These are phyloP conservation scores for Coprinellus micaceus DNA, from an alignment of 768 basidiomycete species.

Conservation along the genomic window DNA sequence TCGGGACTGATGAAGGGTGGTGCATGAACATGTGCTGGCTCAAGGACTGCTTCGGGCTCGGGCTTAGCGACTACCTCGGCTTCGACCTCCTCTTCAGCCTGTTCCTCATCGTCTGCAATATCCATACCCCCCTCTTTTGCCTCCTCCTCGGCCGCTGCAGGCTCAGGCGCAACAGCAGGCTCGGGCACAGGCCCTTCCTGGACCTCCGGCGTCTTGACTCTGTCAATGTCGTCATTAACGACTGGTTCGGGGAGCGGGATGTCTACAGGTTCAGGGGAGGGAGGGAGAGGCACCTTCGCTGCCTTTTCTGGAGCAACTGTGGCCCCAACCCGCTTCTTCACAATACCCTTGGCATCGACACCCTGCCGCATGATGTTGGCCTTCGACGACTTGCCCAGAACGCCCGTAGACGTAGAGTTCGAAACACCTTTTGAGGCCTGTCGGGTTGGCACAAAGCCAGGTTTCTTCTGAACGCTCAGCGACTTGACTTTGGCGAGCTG, in stretches of 20 bases:
- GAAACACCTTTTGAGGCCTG: conserved; percentile 7
- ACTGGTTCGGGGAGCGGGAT: background rate
- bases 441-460: background rate
- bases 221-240: too few relatives aligned
- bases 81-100: conserved; percentile 2
- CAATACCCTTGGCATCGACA: background rate
- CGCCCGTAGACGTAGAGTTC: conserved; percentile 8
- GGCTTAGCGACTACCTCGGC: background rate
- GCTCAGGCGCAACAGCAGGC: background rate
- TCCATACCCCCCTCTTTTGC: background rate
- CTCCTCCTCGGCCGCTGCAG: background rate
- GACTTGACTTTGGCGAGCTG: conserved; percentile 5
- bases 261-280: conserved; percentile 27
- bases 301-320: conserved; percentile 13
- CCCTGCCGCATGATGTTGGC: background rate
- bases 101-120: background rate
- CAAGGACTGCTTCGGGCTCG: background rate
- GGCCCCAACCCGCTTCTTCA: background rate
- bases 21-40: background rate
- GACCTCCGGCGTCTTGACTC: background rate
- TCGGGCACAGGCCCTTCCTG: background rate
- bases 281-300: conserved; percentile 31
- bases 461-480: conserved; percentile 4
- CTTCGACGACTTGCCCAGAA: conserved; percentile 16
- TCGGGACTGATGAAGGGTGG: background rate